Evolutionary conservation across 305 asterid genomes (phyloP), one percentile per base, ranked within the genome.

Genomic region (Rubia balearica): DNA sequence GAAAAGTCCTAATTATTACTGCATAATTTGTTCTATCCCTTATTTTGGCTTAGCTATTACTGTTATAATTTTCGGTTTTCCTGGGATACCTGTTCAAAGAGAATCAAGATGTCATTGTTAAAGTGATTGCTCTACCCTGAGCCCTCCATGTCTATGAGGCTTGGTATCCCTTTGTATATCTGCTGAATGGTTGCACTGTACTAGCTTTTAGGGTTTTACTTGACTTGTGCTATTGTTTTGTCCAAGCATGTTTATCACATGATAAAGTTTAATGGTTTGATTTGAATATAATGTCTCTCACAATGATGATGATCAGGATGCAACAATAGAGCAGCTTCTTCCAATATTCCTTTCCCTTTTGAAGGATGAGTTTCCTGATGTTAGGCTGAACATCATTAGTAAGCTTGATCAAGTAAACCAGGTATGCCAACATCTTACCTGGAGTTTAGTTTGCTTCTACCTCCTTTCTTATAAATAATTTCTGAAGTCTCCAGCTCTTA

Each of bases 341-440:
- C 85, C 85, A 1, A 81, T 81, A 55, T 81, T 81, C 65, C 85
- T 81, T 27, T 81, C 85, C 19, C 85, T 81, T 78, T 79, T 81
- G 68, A 81, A 81, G 73, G 85, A 81, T 75, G 85, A 81, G 74
- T 81, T 81, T 68, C 85, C 85, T 40, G 93, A 89, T 70, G 96
- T 89, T 43, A 89, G 96, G 64, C 79, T 87, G 82, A 89, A 89
- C 74, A 81, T 81, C 73, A 81, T 81, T 76, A 81, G 85, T 74
- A 80, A 80, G 85, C 86, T 89, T 73, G 96, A 89, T 79, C 96
- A 87, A 87, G 96, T 89, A 75, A 89, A 89, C 67, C 96, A 89
- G 91, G 96, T 87, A 9, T 51, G 45, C 63, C 40, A 17, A 30
- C 17, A 36, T 70, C 49, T 41, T 48, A 22, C 61, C 64, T 67